Conservation (phyloP, 345 rosid genomes). For the Lepidium africanum region DNA sequence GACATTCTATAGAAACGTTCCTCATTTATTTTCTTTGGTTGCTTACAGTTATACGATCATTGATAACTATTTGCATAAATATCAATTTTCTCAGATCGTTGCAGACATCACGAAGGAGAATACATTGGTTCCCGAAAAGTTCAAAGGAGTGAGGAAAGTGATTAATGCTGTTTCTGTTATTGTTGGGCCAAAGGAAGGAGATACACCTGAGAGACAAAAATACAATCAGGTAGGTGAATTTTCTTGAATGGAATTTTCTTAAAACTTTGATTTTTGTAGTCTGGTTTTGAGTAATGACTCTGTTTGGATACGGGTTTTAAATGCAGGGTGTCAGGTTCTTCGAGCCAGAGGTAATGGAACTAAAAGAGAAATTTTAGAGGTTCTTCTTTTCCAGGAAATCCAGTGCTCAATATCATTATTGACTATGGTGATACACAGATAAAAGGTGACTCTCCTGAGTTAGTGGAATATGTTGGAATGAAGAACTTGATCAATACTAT, state of each 20-base stretch:
- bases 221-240: constrained; percentile 63
- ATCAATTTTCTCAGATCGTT: constrained; percentile 44
- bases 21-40: not conserved
- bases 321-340: constrained; percentile 93
- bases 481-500: constrained; percentile 79
- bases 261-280: not conserved
- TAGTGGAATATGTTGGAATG: constrained; percentile 85
- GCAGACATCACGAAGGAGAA: constrained; percentile 75
- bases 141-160: constrained; percentile 84
- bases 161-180: constrained; percentile 81
- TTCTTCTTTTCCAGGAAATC: not conserved
- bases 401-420: not conserved
- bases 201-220: constrained; percentile 89
- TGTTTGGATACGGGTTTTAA: not conserved
- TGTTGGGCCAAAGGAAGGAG: constrained; percentile 98
- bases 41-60: not conserved
- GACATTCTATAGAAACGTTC: not conserved
- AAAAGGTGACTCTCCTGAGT: constrained; percentile 93
- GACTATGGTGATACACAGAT: constrained; percentile 43
- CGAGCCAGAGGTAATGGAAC: constrained; percentile 81
- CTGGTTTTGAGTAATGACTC: not conserved
- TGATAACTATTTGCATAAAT: not conserved
- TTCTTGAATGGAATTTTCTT: not conserved
- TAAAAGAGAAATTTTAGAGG: not conserved
- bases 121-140: constrained; percentile 55